A percentile compares a stretch with the other conserved stretches of the same genome.
Conservation (phyloP, 257 asterid genomes). For the Apocynum venetum region DNA sequence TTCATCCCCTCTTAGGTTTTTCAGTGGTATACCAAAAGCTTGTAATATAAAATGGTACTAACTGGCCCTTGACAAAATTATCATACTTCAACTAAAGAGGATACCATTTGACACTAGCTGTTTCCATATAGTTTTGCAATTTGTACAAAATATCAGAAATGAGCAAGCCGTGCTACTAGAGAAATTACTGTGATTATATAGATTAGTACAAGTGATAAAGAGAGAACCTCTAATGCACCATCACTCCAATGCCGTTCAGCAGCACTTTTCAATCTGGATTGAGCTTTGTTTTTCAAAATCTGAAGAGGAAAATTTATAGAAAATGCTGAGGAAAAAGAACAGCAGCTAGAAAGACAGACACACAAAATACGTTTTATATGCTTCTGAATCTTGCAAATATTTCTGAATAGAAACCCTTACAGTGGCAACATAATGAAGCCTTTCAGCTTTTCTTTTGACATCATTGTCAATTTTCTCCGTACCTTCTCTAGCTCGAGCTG, state of each 20-base stretch:
- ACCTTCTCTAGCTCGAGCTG: constrained; percentile 91
- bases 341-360: not conserved
- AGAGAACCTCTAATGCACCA: constrained; percentile 57
- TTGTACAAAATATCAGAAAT: not conserved
- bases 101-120: not conserved
- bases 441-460: constrained; percentile 84
- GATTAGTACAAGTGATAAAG: constrained; percentile 5
- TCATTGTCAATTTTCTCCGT: constrained; percentile 75
- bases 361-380: not conserved
- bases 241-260: constrained; percentile 95
- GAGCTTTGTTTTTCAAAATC: constrained; percentile 71
- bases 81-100: not conserved
- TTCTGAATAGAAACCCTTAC: constrained; percentile 41
- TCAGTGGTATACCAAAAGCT: no score
- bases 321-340: not conserved
- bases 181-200: not conserved
- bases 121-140: not conserved
- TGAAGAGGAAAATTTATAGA: constrained; percentile 27
- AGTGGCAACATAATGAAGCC: constrained; percentile 73
- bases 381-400: constrained; percentile 4
- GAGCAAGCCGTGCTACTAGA: not conserved
- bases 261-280: constrained; percentile 70
- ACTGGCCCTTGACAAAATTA: not conserved
- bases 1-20: no score
- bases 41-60: not conserved